Evolutionary conservation across 805 yeast species (phyloP), one percentile per base, ranked within the genome.

Genomic region (Starmerella floricola): DNA sequence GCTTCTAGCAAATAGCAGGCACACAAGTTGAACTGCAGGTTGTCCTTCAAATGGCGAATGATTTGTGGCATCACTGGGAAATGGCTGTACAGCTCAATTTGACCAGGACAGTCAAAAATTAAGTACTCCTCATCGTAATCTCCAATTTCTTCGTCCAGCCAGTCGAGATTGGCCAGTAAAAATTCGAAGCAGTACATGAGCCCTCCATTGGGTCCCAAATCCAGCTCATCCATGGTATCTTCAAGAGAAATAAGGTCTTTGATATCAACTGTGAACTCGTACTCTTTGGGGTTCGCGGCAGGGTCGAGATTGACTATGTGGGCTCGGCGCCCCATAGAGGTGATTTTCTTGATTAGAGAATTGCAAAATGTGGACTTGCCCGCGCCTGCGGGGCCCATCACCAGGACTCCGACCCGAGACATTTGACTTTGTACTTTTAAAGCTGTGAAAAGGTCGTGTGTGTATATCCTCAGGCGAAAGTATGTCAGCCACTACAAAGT

Each of bases 141-240:
- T 15, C 98, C 98, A 45, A 91, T 80, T 57, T 88, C 95, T 54
- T 88, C 96, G 54, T 88, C 98, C 26, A 91, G 64, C 99, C 99
- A 91, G 64, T 91, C 99, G 47, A 91, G 59, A 56, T 91, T 91
- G 34, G 87, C 76, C 56, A 91, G 61, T 27, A 91, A 66, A 57
- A 87, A 66, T 63, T 91, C 97, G 59, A 91, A 88, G 57, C 97
- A 91, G 61, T 87, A 91, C 26, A 91, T 67, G 37, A 91, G 64
- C 0, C 93, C 96, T 37, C 98, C 99, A 52, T 88, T 88, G 8
- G 97, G 97, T 0, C 98, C 98, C 36, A 84, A 63, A 28, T 81
- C 79, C 66, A 88, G 67, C 60, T 88, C 97, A 50, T 88, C 96
- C 87, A 86, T 86, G 20, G 86, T 95, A 61, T 88, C 97, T 44